phyloP scores from a whole-genome alignment of 2,329 filamentous ascomycete species.

The Coniochaeta sp. region DNA sequence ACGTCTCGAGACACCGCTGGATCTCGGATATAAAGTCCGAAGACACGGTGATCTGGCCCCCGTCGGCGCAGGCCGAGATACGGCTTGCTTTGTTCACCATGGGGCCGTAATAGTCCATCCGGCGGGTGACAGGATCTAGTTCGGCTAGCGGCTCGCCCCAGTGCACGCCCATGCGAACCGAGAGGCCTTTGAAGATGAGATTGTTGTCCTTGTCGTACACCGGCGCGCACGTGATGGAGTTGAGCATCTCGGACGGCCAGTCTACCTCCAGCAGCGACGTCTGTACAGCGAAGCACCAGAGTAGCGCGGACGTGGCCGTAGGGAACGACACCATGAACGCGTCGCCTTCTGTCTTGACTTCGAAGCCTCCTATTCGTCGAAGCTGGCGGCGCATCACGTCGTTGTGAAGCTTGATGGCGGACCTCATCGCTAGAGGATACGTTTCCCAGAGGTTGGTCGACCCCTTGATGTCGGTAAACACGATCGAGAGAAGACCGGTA shows the following conservation, averaged over 20 bases:
- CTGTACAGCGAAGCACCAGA: conserved; percentile 97
- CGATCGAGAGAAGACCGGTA: conserved; percentile 82
- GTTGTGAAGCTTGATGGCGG: conserved; percentile 95
- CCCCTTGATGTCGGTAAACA: conserved; percentile 99
- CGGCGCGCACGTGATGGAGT: conserved; percentile 76
- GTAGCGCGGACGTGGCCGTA: conserved; percentile 84
- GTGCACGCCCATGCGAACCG: conserved; percentile 95
- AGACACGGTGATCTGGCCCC: conserved; percentile 93
- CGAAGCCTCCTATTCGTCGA: conserved; percentile 89
- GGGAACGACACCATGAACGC: conserved; percentile 99
- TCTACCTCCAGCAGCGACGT: conserved; percentile 76
- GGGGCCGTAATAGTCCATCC: conserved; percentile 98
- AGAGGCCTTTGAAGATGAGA: conserved; percentile 87
- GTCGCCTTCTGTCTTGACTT: conserved; percentile 99
- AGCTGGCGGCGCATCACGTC: conserved; percentile 92
- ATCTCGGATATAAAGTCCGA: conserved; percentile 97
- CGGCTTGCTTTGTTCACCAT: conserved; percentile 98
- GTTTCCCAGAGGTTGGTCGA: conserved; percentile 95
- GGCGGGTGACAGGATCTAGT: conserved; percentile 88
- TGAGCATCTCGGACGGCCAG: conserved; percentile 91
- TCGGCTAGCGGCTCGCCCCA: conserved; percentile 94
- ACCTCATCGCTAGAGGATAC: conserved; percentile 89
- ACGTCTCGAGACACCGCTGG: conserved; percentile 80
- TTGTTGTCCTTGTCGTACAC: conserved; percentile 77
- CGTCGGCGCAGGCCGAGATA: conserved; percentile 90